A percentile compares a stretch with the other conserved stretches of the same genome.
Conservation (phyloP, 495 filamentous ascomycete species). For the Talaromyces borbonicus region DNA sequence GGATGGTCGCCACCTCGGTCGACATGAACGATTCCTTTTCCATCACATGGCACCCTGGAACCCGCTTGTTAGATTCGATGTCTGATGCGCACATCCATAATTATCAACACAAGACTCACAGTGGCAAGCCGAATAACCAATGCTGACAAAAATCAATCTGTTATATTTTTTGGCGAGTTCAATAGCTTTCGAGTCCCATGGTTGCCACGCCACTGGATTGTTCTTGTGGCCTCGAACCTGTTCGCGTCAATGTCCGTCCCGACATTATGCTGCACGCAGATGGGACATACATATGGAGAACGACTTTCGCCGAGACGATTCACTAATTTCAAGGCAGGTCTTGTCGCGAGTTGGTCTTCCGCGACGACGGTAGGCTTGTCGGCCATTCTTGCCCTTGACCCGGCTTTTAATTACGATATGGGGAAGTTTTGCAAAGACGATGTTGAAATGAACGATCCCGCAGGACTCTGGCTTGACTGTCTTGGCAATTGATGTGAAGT, state of each 20-base stretch:
- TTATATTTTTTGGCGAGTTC: slow-evolving; percentile 68
- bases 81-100: background rate
- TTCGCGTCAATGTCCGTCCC: background rate
- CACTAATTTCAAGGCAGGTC: slow-evolving; percentile 29
- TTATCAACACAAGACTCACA: slow-evolving; percentile 45
- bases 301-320: slow-evolving; percentile 67
- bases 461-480: too few species aligned
- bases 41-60: slow-evolving; percentile 81
- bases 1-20: slow-evolving; percentile 62
- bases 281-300: slow-evolving; percentile 63
- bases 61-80: background rate
- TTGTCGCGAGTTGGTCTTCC: background rate
- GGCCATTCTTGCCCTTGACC: background rate
- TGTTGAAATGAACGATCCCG: too few species aligned
- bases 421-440: too few species aligned
- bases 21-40: slow-evolving; percentile 89
- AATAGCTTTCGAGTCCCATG: slow-evolving; percentile 71
- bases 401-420: too few species aligned
- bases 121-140: slow-evolving; percentile 93
- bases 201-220: slow-evolving; percentile 90
- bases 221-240: slow-evolving; percentile 70
- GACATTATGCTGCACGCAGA: background rate
- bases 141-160: slow-evolving; percentile 84
- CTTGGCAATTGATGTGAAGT: background rate
- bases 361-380: background rate